A percentile compares a stretch with the other conserved stretches of the same genome.
These are phyloP conservation scores for Trichoderma asperelloides DNA, from an alignment of 495 filamentous ascomycete species.

Conservation along the genomic window DNA sequence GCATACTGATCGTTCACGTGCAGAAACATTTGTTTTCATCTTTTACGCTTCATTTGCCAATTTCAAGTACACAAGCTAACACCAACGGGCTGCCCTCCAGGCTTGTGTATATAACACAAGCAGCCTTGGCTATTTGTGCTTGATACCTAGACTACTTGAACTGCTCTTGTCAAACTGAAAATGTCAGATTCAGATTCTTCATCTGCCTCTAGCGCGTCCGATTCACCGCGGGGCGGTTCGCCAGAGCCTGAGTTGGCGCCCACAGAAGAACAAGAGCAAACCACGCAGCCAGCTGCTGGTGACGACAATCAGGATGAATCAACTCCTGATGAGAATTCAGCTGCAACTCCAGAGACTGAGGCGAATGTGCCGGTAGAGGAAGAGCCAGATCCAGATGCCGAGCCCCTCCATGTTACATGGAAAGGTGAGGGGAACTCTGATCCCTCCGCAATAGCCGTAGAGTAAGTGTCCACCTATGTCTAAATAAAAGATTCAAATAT, in stretches of 20 bases:
- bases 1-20: no score
- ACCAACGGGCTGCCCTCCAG: no score
- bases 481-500: background rate
- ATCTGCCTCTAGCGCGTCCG: background rate
- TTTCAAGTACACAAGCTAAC: no score
- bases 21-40: no score
- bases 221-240: background rate
- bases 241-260: background rate
- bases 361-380: background rate
- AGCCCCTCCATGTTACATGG: background rate
- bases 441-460: background rate
- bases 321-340: background rate
- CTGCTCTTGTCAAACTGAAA: background rate
- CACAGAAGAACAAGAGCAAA: background rate
- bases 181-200: constrained; percentile 11
- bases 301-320: background rate
- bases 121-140: background rate
- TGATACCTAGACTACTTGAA: background rate
- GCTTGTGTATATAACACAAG: background rate
- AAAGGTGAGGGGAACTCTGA: background rate
- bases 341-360: background rate
- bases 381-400: background rate
- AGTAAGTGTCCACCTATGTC: background rate
- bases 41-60: no score
- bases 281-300: background rate